Conservation (phyloP, 306 rosid species). For the Prunus armeniaca region DNA sequence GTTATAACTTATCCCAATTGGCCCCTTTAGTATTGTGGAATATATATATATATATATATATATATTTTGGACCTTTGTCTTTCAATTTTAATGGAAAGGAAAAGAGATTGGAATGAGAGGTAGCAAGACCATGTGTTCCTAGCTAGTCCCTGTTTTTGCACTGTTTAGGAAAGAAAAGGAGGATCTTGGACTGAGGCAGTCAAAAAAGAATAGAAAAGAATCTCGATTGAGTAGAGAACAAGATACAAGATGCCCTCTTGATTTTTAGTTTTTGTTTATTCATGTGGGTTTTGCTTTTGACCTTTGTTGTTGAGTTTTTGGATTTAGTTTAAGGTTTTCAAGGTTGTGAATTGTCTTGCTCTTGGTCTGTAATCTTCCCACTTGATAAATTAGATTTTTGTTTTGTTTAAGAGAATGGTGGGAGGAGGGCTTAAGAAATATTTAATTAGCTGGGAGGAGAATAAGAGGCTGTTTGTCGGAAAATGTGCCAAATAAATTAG, state of each 20-base stretch:
- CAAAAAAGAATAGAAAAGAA: slow-evolving; percentile 35
- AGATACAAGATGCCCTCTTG: slow-evolving; percentile 30
- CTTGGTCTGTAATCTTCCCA: slow-evolving; percentile 29
- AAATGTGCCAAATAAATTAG: neutral
- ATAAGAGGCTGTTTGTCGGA: neutral
- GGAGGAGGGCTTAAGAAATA: neutral
- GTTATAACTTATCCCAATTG: slow-evolving; percentile 47
- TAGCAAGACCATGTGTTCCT: slow-evolving; percentile 47
- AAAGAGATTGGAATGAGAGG: slow-evolving; percentile 45
- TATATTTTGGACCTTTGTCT: slow-evolving; percentile 27
- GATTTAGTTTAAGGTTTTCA: slow-evolving; percentile 23
- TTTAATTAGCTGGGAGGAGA: neutral
- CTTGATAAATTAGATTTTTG: slow-evolving; percentile 6
- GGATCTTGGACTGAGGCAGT: slow-evolving; percentile 66
- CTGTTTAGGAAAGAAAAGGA: slow-evolving; percentile 41
- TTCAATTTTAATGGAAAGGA: slow-evolving; percentile 39
- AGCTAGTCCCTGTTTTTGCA: slow-evolving; percentile 23
- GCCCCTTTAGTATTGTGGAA: slow-evolving; percentile 39
- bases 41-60: neutral
- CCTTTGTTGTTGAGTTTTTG: slow-evolving; percentile 15
- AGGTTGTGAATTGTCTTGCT: slow-evolving; percentile 20
- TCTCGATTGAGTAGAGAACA: slow-evolving; percentile 40
- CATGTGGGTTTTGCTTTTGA: slow-evolving; percentile 38
- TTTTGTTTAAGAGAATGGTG: slow-evolving; percentile 28
- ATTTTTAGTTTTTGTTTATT: slow-evolving; percentile 30